These are phyloP conservation scores for Sphenostylis stenocarpa DNA, from an alignment of 306 rosid species.

Conservation along the genomic window DNA sequence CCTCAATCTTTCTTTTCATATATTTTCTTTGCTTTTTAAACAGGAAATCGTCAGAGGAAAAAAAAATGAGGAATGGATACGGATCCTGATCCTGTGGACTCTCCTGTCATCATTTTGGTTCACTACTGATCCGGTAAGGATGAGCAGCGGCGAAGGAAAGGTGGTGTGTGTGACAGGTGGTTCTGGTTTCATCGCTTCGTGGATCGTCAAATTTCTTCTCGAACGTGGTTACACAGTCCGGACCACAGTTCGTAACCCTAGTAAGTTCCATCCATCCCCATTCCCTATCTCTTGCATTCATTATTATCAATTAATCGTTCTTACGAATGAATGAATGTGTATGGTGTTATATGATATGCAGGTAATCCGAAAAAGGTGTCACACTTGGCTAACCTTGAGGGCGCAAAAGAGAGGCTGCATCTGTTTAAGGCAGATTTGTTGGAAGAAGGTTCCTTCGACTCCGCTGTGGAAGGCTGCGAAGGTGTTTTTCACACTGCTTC, in stretches of 20 bases:
- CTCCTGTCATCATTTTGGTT: too few relatives aligned
- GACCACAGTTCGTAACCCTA: constrained; percentile 50
- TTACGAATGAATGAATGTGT: neutral
- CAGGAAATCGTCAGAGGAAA: too few relatives aligned
- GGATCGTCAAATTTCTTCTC: constrained; percentile 52
- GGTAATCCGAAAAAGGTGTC: constrained; percentile 46
- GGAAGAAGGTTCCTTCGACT: constrained; percentile 54
- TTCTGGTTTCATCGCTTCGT: constrained; percentile 58
- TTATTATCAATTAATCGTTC: neutral
- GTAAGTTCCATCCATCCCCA: constrained; percentile 14
- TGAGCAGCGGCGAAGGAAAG: neutral
- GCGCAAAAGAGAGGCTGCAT: constrained; percentile 59
- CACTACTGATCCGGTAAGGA: too few relatives aligned
- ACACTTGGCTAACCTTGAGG: constrained; percentile 52
- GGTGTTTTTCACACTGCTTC: constrained; percentile 71
- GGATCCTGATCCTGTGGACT: too few relatives aligned
- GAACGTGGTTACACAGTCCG: constrained; percentile 51
- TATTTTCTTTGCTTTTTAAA: too few relatives aligned
- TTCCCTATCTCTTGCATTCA: neutral
- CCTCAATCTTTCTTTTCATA: too few relatives aligned
- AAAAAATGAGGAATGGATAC: too few relatives aligned
- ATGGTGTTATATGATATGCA: neutral
- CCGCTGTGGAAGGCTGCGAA: constrained; percentile 45
- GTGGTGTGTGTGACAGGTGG: constrained; percentile 55
- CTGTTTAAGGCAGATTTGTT: constrained; percentile 51